Percentiles rank a stretch among this genome's conserved stretches.
phyloP scores from a whole-genome alignment of 768 basidiomycete species.

The Leccinum longicurvipes region DNA sequence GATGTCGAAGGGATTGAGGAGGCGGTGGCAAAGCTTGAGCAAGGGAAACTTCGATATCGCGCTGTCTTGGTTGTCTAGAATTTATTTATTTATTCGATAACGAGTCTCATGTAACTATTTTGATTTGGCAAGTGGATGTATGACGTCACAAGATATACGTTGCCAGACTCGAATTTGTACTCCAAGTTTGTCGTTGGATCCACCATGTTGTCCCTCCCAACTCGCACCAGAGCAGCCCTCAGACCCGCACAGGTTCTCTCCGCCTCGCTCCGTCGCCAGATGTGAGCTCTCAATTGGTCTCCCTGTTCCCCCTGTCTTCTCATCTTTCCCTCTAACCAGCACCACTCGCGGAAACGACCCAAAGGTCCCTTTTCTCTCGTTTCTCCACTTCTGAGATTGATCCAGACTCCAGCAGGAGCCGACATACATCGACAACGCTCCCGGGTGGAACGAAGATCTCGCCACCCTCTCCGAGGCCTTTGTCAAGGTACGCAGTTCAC shows the following conservation, averaged over 20 bases:
- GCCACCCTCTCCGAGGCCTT: slow-evolving; percentile 63
- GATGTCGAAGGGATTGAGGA: slow-evolving; percentile 28
- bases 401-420: slow-evolving; percentile 41
- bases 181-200: not conserved
- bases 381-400: not conserved
- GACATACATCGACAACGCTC: slow-evolving; percentile 51
- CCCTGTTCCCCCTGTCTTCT: not conserved
- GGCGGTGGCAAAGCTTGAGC: slow-evolving; percentile 24
- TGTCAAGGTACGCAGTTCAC: slow-evolving; percentile 47
- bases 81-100: too few relatives aligned
- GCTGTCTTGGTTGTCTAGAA: slow-evolving; percentile 28
- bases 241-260: not conserved
- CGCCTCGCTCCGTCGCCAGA: not conserved
- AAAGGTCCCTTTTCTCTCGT: slow-evolving; percentile 34
- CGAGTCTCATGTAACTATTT: not conserved
- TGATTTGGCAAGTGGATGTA: not conserved
- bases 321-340: slow-evolving; percentile 22
- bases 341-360: slow-evolving; percentile 62
- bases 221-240: not conserved
- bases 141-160: slow-evolving; percentile 16
- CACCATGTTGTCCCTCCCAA: slow-evolving; percentile 14
- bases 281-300: not conserved
- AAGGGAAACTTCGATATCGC: slow-evolving; percentile 31
- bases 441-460: slow-evolving; percentile 70
- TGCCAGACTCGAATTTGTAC: not conserved